A percentile compares a stretch with the other conserved stretches of the same genome.
phyloP scores from a whole-genome alignment of 352 stramenopile species.

The Phytophthora niederhauseri region DNA sequence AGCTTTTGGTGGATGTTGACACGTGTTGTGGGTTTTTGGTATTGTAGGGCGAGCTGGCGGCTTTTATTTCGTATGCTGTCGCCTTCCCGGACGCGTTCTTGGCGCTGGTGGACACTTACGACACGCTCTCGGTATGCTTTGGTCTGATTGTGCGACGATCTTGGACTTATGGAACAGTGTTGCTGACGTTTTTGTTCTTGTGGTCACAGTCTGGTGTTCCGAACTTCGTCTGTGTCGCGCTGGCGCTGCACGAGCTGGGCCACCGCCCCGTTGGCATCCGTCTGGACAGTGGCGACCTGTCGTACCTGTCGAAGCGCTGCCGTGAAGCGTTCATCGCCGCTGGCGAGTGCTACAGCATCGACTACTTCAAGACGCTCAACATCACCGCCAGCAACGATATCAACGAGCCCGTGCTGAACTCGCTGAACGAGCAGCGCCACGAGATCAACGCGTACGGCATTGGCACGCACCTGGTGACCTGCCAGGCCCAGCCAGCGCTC shows the following conservation, averaged over 20 bases:
- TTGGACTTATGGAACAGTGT: background rate
- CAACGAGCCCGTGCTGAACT: constrained; percentile 97
- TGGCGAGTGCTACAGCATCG: constrained; percentile 61
- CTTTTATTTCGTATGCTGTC: constrained; percentile 97
- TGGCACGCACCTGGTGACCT: constrained; percentile 97
- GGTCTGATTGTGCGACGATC: background rate
- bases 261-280: constrained; percentile 94
- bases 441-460: constrained; percentile 97
- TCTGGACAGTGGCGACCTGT: constrained; percentile 98
- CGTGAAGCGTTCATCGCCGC: constrained; percentile 65
- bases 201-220: constrained; percentile 87
- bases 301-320: constrained; percentile 93
- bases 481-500: constrained; percentile 97
- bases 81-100: constrained; percentile 98
- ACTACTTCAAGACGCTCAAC: constrained; percentile 83
- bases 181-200: constrained; percentile 4
- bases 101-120: constrained; percentile 99
- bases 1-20: background rate
- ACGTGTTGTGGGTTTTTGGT: constrained; percentile 2
- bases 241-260: constrained; percentile 93
- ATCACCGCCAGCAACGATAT: constrained; percentile 99
- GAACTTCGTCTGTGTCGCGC: constrained; percentile 97
- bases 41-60: constrained; percentile 96
- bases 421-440: constrained; percentile 95
- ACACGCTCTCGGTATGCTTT: constrained; percentile 91